Evolutionary conservation across 768 basidiomycete species (phyloP).

Genomic region (Paxillus involutus): DNA sequence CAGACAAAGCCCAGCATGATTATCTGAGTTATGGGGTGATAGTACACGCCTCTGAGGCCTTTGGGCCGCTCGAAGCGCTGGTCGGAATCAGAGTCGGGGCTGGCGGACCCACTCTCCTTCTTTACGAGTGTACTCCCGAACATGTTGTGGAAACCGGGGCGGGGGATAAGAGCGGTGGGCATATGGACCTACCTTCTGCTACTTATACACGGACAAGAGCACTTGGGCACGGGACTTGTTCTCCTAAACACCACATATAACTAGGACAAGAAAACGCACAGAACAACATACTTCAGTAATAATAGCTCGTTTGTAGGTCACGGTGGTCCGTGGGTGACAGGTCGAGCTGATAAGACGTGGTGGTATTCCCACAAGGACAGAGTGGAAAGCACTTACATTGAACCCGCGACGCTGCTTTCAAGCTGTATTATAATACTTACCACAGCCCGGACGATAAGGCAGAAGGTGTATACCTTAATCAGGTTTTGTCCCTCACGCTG

Average conservation of each 20-base stretch:
- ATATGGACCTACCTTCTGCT: background rate
- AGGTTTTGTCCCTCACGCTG: no score
- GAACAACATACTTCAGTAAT: background rate
- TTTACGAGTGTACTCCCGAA: background rate
- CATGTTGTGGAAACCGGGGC: background rate
- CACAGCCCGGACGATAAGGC: background rate
- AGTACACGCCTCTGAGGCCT: constrained; percentile 55
- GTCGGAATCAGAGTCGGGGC: constrained; percentile 4
- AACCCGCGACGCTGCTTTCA: background rate
- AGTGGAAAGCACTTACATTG: background rate
- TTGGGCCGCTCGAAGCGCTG: constrained; percentile 42
- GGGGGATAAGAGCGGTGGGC: background rate
- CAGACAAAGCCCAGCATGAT: constrained; percentile 71
- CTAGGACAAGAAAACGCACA: background rate
- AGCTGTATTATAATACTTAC: background rate
- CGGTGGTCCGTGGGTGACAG: background rate
- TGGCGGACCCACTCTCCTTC: background rate
- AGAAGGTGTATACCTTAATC: no score
- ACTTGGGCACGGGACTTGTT: background rate
- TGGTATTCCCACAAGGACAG: background rate
- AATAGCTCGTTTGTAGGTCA: constrained; percentile 1
- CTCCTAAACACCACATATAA: background rate
- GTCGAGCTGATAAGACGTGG: background rate
- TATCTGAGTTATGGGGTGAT: constrained; percentile 55
- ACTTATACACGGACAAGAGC: constrained; percentile 5